Base-by-base conservation (phyloP, 176 grass and related monocot genomes). In the Cocos nucifera region DNA sequence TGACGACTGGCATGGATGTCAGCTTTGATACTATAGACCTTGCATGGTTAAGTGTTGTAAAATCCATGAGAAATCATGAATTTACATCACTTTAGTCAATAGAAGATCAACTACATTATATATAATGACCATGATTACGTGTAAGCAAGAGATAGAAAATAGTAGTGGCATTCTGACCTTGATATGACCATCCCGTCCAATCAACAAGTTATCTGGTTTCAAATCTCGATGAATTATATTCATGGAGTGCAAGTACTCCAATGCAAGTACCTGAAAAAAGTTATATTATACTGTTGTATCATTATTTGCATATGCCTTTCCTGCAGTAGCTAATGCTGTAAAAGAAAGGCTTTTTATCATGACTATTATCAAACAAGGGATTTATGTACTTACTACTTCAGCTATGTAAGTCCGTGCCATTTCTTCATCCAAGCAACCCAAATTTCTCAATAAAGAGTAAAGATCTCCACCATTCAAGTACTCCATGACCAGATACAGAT, bases 401-500 rank as follows among this genome's bases (percentile, higher is more conserved):
- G 87, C 93, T 59, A 89, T 89, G 62, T 92, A 98, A 6, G 81
- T 88, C 25, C 74, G 86, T 69, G 84, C 81, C 93, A 98, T 98
- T 71, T 98, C 84, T 70, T 98, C 87, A 75, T 89, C 84, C 57
- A 98, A 77, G 68, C 84, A 92, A 29, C 87, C 84, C 60, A 98
- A 75, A 58, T 85, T 91, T 80, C 81, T 81, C 73, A 98, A 71
- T 15, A 98, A 82, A 49, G 93, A 98, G 70, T 98, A 98, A 30
- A 92, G 79, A 74, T 98, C 87, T 7, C 93, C 93, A 25, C 93
- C 93, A 20, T 92, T 98, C 74, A 98, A 73, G 76, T 98, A 98
- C 67, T 98, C 93, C 93, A 98, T 98, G 67, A 98, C 87, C 44
- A 98, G 81, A 73, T 98, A 98, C 44, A 98, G 84, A 79, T 98